Conservation (phyloP, 2,329 filamentous ascomycete genomes). For the Penicillium olsonii region DNA sequence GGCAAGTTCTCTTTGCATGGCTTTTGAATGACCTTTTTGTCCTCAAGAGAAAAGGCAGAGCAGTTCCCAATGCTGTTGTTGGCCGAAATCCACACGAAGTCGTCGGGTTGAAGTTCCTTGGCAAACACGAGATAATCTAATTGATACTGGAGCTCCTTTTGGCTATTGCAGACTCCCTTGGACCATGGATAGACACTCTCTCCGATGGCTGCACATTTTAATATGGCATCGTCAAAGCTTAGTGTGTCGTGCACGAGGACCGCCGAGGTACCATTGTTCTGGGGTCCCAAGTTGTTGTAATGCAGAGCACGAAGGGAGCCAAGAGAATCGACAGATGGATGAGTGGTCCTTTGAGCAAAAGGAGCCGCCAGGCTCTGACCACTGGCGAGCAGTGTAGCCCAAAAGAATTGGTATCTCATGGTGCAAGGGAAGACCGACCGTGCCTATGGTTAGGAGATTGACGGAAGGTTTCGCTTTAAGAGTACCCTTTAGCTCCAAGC, state of each 20-base stretch:
- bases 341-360: not conserved
- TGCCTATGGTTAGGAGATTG: not conserved
- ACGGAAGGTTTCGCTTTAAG: not conserved
- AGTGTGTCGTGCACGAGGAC: slow-evolving; percentile 20
- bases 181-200: slow-evolving; percentile 22
- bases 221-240: slow-evolving; percentile 12
- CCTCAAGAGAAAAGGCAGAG: slow-evolving; percentile 18
- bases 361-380: slow-evolving; percentile 3
- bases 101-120: slow-evolving; percentile 11
- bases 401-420: not conserved
- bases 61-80: slow-evolving; percentile 5
- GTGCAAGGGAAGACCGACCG: not conserved
- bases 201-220: slow-evolving; percentile 24
- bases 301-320: slow-evolving; percentile 25
- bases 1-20: slow-evolving; percentile 19
- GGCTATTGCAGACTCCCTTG: slow-evolving; percentile 8
- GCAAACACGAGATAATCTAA: slow-evolving; percentile 24
- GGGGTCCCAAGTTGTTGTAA: slow-evolving; percentile 27
- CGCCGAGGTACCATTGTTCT: slow-evolving; percentile 28
- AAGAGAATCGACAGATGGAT: slow-evolving; percentile 12
- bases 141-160: slow-evolving; percentile 13
- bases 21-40: slow-evolving; percentile 7
- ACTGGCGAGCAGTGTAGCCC: not conserved
- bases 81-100: slow-evolving; percentile 20
- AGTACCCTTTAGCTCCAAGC: not conserved